Evolutionary conservation across 2,329 filamentous ascomycete species (phyloP), one percentile per base, ranked within the genome.

Genomic region (Ceratocystis lukuohia): DNA sequence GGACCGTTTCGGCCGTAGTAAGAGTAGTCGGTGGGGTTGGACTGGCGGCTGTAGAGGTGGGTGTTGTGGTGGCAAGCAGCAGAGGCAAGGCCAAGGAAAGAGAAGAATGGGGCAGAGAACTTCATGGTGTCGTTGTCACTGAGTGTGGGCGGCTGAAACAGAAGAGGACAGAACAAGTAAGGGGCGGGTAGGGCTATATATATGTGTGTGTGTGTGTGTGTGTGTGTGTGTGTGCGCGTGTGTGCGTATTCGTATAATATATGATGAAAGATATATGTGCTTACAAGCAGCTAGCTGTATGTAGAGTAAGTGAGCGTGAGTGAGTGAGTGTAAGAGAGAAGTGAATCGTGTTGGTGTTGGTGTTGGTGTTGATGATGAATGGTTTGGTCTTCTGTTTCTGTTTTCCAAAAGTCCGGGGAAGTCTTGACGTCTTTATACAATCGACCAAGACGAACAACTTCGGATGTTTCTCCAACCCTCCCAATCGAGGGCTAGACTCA

Each of bases 21-120:
- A 17, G 3, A 72, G 65, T 74, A 74, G 71, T 79, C 80, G 56
- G 75, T 76, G 67, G 78, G 80, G n/a, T 73, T 69, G 41, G 77
- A 71, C 69, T 70, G 73, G 62, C 65, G 67, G 22, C 73, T 62
- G 65, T 57, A 57, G 45, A 61, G 64, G n/a, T 72, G 74, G 17
- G 79, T 77, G 64, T 77, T 77, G 69, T 73, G 71, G 67, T 70
- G 65, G 68, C 72, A 73, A 64, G 71, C 68, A 66, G 72, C 72
- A 50, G 70, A 61, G 46, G 68, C 70, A 68, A 72, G 45, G 45
- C 71, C 66, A 62, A 65, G 65, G 17, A 70, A 53, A 45, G 63
- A 44, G 20, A 45, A 22, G 33, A 65, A 10, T 5, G 63, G 12
- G 15, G 25, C 46, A 41, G 63, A 57, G 50, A 56, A 65, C 30